phyloP scores from a whole-genome alignment of 176 grass and related monocot genomes.

The Ensete glaucum region DNA sequence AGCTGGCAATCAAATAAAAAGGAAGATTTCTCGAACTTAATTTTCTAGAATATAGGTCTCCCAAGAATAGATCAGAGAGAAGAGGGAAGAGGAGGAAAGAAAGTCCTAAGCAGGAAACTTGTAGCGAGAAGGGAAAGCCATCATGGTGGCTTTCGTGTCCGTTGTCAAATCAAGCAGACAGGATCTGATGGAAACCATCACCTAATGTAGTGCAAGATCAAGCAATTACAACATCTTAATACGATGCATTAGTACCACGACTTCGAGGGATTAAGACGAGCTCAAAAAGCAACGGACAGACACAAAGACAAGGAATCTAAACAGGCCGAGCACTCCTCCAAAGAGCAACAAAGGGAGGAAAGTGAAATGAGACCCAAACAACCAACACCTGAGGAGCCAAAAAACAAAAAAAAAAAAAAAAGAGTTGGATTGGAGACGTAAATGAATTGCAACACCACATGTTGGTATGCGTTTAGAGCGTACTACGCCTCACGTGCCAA shows the following conservation, averaged over 20 bases:
- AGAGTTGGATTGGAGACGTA: not conserved
- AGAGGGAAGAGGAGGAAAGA: no score
- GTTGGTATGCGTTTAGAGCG: not conserved
- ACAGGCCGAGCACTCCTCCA: no score
- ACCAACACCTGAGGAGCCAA: no score
- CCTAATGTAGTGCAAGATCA: not conserved
- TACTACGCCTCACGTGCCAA: not conserved
- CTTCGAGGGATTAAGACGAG: not conserved
- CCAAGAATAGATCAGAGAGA: not conserved
- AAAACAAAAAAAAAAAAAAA: not conserved
- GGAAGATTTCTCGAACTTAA: not conserved
- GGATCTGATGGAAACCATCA: not conserved
- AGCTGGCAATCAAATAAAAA: not conserved
- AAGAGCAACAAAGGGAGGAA: no score
- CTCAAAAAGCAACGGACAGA: not conserved
- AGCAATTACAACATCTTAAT: not conserved
- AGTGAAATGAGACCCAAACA: no score
- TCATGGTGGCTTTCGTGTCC: slow-evolving; percentile 1
- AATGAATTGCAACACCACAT: not conserved
- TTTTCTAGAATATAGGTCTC: not conserved
- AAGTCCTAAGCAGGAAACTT: no score
- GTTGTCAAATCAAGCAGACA: slow-evolving; percentile 12
- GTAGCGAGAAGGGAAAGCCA: not conserved
- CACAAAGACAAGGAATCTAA: not conserved
- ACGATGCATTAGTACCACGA: not conserved